These are phyloP conservation scores for Solanum appendiculatum DNA, from an alignment of 257 asterid species.

Conservation along the genomic window DNA sequence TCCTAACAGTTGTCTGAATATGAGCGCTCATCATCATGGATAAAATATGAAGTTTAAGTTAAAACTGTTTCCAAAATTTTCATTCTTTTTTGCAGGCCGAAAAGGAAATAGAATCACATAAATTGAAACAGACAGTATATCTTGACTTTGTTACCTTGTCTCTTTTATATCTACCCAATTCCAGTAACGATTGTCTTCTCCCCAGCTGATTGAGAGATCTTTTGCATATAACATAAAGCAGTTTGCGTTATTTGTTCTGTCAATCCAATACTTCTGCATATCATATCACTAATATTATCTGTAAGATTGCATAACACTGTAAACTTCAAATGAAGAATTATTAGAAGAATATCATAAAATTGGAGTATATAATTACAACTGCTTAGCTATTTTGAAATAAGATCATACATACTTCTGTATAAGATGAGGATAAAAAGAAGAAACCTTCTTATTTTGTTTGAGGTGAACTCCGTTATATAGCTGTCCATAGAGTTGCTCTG, in stretches of 20 bases:
- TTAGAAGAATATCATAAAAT: not conserved
- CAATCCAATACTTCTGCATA: slow-evolving; percentile 69
- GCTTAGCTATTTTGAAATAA: not conserved
- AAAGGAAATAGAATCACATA: not conserved
- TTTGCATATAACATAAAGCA: slow-evolving; percentile 58
- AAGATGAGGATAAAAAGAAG: not conserved
- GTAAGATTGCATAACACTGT: not conserved
- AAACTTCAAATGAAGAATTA: not conserved
- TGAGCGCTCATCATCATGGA: not conserved
- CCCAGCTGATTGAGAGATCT: slow-evolving; percentile 65
- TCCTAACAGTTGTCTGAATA: too few relatives aligned
- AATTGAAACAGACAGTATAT: not conserved
- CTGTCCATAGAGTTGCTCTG: slow-evolving; percentile 34
- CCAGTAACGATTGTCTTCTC: slow-evolving; percentile 43
- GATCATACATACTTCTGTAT: not conserved
- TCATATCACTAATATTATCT: not conserved
- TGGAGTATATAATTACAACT: not conserved
- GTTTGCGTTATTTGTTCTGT: slow-evolving; percentile 31
- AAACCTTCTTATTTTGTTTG: slow-evolving; percentile 52
- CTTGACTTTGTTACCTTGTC: not conserved
- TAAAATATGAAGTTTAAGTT: not conserved
- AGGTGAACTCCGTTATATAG: slow-evolving; percentile 42
- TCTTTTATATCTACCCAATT: slow-evolving; percentile 31
- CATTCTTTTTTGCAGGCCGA: not conserved
- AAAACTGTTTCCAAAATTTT: not conserved